Evolutionary conservation across 1,284 basidiomycete species (phyloP), one percentile per base, ranked within the genome.

Genomic region (Ustilago trichophora): DNA sequence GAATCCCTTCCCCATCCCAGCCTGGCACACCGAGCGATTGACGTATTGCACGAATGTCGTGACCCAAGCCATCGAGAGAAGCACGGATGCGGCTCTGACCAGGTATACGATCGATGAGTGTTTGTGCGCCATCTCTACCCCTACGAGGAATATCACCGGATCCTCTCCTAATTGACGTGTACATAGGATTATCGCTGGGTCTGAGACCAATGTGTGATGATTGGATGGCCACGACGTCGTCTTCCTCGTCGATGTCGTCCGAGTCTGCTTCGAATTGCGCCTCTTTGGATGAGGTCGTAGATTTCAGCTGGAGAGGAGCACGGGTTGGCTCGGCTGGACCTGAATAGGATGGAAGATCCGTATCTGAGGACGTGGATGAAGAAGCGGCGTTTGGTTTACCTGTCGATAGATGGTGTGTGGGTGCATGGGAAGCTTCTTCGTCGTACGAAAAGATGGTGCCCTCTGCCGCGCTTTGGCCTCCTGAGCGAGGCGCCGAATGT

Each of bases 1-100:
- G 82, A 5, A 80, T 55, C 29, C 71, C 66, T 69, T 77, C 58
- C n/a, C 68, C 62, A 3, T 88, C 85, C 53, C 84, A 85, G 41
- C 85, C 85, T 24, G 54, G 66, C 50, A 72, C 57, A 6, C 58
- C 58, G 12, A 77, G 58, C 16, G 66, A 58, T 33, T 66, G 53
- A 26, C 68, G 53, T 29, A 77, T 54, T 18, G 59, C 45, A 32
- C 73, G 76, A 31, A 79, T 44, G 25, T 76, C 70, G 33, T 60
- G 46, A n/a, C 76, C 72, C 7, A 75, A 18, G 16, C 66, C 65
- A 24, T 70, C 75, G 25, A 70, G 52, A 32, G 75, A 80, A 19
- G 60, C 56, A 15, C 62, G 69, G 24, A 56, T 47, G 11, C 48
- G 63, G n/a, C 19, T 38, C 29, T 37, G 52, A 1, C 33, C 54